phyloP scores from a whole-genome alignment of 495 filamentous ascomycete species.

The Sordaria brevicollis region DNA sequence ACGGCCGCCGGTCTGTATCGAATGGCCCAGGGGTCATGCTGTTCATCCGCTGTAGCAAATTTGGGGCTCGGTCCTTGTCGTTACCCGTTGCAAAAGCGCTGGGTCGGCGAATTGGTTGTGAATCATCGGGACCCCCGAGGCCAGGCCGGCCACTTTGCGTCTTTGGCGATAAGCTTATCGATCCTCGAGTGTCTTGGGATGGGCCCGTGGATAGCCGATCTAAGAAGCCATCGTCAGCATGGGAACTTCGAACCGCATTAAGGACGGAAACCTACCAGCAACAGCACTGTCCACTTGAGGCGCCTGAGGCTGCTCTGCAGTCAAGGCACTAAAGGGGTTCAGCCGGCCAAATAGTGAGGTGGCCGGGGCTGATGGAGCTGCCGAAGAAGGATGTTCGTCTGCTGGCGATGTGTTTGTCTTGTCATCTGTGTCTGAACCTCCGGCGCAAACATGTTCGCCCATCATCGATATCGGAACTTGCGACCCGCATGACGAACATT shows the following conservation, averaged over 20 bases:
- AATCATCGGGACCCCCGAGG: constrained; percentile 25
- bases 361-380: constrained; percentile 17
- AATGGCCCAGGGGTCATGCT: constrained; percentile 60
- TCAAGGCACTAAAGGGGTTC: constrained; percentile 16
- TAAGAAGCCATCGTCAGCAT: constrained; percentile 28
- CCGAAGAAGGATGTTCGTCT: constrained; percentile 15
- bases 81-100: constrained; percentile 15
- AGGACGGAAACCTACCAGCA: constrained; percentile 40
- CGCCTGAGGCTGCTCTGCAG: constrained; percentile 18
- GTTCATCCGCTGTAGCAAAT: constrained; percentile 49
- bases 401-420: constrained; percentile 6
- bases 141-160: constrained; percentile 32
- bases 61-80: constrained; percentile 37
- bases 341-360: constrained; percentile 31
- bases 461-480: constrained; percentile 84
- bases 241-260: neutral
- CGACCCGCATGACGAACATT: constrained; percentile 81
- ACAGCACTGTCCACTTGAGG: constrained; percentile 45
- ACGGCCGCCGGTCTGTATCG: constrained; percentile 29
- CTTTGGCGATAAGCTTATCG: constrained; percentile 48
- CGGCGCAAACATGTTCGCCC: constrained; percentile 78
- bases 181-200: constrained; percentile 49
- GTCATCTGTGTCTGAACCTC: constrained; percentile 26
- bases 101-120: constrained; percentile 8
- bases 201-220: constrained; percentile 51